Conservation (phyloP, 2,329 filamentous ascomycete genomes). For the Penicillium sp. region DNA sequence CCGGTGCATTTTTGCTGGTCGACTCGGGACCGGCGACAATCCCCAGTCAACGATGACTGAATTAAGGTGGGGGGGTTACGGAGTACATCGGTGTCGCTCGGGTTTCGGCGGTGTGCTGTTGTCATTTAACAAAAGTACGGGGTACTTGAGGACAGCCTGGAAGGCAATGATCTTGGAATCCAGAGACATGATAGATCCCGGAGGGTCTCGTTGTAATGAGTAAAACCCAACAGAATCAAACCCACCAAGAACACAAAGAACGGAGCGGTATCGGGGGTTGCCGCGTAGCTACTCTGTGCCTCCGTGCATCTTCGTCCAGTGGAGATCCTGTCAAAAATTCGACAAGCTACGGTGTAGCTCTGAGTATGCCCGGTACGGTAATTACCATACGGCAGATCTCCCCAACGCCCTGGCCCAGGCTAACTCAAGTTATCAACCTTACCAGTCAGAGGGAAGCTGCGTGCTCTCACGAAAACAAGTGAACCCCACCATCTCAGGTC, state of each 20-base stretch:
- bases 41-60: neutral
- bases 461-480: neutral
- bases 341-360: constrained; percentile 12
- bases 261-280: neutral
- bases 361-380: constrained; percentile 11
- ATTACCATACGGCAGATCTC: constrained; percentile 8
- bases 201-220: neutral
- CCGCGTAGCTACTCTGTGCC: neutral
- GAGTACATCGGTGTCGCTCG: constrained; percentile 8
- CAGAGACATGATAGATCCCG: neutral
- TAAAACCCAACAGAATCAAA: constrained; percentile 15
- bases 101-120: constrained; percentile 10
- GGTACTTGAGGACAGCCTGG: neutral
- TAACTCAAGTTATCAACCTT: too few relatives aligned
- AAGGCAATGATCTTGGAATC: neutral
- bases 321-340: neutral
- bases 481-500: constrained; percentile 14
- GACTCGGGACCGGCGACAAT: constrained; percentile 1
- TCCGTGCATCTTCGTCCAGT: too few relatives aligned
- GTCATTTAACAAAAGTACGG: neutral
- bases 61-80: neutral
- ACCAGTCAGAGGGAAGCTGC: too few relatives aligned
- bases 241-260: neutral
- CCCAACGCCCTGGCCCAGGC: constrained; percentile 17
- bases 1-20: neutral